phyloP scores from a whole-genome alignment of 805 yeast genomes.

The Cyberlindnera xylosilytica region DNA sequence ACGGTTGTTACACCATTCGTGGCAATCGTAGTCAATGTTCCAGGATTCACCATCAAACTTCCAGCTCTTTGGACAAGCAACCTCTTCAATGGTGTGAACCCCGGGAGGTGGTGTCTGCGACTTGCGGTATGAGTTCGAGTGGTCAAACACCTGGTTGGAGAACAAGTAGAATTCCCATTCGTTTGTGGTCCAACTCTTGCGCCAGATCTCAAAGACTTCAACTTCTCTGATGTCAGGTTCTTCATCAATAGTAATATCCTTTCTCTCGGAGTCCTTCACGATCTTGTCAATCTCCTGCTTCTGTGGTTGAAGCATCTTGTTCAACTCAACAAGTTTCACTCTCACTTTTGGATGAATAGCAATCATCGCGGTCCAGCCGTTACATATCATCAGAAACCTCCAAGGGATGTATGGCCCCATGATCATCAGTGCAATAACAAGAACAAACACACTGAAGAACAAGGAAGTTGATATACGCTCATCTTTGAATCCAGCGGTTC shows the following conservation, averaged over 20 bases:
- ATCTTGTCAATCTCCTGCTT: constrained; percentile 30
- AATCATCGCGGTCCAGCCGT: constrained; percentile 54
- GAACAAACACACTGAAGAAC: constrained; percentile 39
- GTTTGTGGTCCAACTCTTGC: constrained; percentile 55
- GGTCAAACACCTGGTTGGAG: constrained; percentile 54
- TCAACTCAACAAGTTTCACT: constrained; percentile 26
- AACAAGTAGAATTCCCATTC: constrained; percentile 62
- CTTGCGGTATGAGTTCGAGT: constrained; percentile 40
- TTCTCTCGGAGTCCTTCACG: constrained; percentile 36
- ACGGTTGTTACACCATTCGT: constrained; percentile 49
- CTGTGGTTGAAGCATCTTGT: constrained; percentile 23
- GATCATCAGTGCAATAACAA: constrained; percentile 39
- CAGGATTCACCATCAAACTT: constrained; percentile 62
- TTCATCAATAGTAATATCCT: constrained; percentile 68
- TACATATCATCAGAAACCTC: constrained; percentile 50
- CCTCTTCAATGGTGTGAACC: constrained; percentile 46
- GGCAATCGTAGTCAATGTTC: constrained; percentile 57
- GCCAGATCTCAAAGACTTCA: constrained; percentile 75
- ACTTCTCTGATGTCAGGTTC: constrained; percentile 58
- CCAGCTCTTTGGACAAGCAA: constrained; percentile 75
- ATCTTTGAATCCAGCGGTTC: constrained; percentile 67
- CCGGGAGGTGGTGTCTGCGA: constrained; percentile 66
- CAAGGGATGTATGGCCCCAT: constrained; percentile 60
- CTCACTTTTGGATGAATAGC: constrained; percentile 58
- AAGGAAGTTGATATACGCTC: constrained; percentile 63